These are phyloP conservation scores for Pleurotus djamor DNA, from an alignment of 768 basidiomycete species.

Conservation along the genomic window DNA sequence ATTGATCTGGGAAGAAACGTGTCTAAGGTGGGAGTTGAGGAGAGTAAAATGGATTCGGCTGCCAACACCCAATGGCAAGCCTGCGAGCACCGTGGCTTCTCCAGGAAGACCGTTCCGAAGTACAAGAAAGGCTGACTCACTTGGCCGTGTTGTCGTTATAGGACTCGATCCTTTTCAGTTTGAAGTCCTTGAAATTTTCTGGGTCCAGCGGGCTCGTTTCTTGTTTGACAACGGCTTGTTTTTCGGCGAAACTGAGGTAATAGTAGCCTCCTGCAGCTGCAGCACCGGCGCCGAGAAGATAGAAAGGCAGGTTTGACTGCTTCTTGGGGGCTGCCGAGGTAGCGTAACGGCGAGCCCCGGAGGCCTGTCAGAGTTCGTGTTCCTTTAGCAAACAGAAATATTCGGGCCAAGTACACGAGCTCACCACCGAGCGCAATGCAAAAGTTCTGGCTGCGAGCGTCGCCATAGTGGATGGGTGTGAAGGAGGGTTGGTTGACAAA, in stretches of 20 bases:
- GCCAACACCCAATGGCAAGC: not conserved
- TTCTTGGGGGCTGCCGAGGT: constrained; percentile 41
- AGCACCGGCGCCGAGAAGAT: constrained; percentile 46
- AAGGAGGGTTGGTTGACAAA: not conserved
- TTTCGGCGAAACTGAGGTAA: constrained; percentile 41
- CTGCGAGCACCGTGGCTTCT: not conserved
- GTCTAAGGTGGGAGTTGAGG: not conserved
- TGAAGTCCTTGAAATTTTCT: constrained; percentile 75
- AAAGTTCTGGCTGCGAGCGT: constrained; percentile 7
- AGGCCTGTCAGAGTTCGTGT: too few species aligned
- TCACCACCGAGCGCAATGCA: constrained; percentile 41
- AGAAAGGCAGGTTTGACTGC: constrained; percentile 45
- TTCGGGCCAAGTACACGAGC: constrained; percentile 11
- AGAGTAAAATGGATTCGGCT: not conserved
- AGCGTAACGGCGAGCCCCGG: constrained; percentile 41
- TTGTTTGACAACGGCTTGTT: constrained; percentile 31
- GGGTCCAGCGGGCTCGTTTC: constrained; percentile 74
- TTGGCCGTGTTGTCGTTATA: constrained; percentile 95
- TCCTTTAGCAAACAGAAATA: not conserved
- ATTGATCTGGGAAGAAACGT: not conserved
- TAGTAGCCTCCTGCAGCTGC: constrained; percentile 42
- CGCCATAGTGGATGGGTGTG: not conserved
- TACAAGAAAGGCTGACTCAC: constrained; percentile 37
- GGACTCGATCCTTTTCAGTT: constrained; percentile 73
- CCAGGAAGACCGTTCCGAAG: not conserved